Base-by-base conservation (phyloP, 257 asterid genomes). In the Przewalskia tangutica region DNA sequence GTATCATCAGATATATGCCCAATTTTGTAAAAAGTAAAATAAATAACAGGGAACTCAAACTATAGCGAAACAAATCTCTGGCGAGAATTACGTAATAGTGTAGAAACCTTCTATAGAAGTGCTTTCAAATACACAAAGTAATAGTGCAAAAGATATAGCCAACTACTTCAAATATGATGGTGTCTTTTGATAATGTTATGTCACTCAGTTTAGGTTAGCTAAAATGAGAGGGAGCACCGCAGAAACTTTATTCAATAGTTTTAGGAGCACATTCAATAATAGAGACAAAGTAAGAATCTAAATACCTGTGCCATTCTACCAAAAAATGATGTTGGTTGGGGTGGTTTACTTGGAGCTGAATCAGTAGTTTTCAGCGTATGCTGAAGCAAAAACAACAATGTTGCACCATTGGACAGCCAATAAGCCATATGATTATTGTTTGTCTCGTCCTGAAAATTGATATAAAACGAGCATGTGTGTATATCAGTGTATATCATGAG, bases 361-460 rank as follows among this genome's bases (percentile, higher is more conserved):
- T 86, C 50, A 70, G 85, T 55, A 53, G 89, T 63, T 85, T 82
- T 93, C 55, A 93, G 83, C 11, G 97, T 94, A 55, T 88, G 89
- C 84, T 93, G 95, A 84, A 94, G 95, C 84, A 94, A 86, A 85
- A 91, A 93, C 68, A 92, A 86, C 76, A 94, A 87, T 0, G 90
- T 91, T 53, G 97, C 92, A 77, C 97, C 86, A 85, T 94, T 94
- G 86, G 92, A 91, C 80, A 94, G 92, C 98, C 98, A 94, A 86
- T 94, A 94, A 70, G 95, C 92, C 93, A 93, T 87, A 80, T 68
- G 85, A 38, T 81, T 81, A 70, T 85, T 91, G 87, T 91, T 84
- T 63, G 85, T 83, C 88, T 93, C 92, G n/a, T 92, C 91, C 98
- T 94, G 96, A 46, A 40, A 76, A 44, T 80, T 34, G 48, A 51